Base-by-base conservation (phyloP, 2,329 filamentous ascomycete genomes). In the Clonostachys rhizophaga region DNA sequence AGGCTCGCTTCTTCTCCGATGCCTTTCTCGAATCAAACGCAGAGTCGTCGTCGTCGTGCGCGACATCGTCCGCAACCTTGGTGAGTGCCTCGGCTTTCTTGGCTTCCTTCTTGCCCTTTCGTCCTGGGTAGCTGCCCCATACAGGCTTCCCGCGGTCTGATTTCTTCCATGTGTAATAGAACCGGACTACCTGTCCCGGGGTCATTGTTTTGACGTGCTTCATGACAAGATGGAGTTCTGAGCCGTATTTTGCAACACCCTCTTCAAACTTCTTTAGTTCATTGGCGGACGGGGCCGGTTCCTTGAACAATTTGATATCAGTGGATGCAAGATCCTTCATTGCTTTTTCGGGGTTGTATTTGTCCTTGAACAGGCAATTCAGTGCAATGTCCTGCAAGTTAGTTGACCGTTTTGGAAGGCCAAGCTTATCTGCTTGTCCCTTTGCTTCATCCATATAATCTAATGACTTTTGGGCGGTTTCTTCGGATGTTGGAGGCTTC, bases 161-260 rank as follows among this genome's bases (percentile, higher is more conserved):
- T 68, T 97, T 97, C 71, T 99, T 99, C 94, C 94, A 99, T 54
- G 89, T 89, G 64, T 99, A 99, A 67, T 97, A 99, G 62, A 88
- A 95, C 5, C 94, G 87, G 24, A 95, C 90, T 51, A 96, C 86
- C 49, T 89, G 82, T 44, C 86, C 84, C 51, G 91, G 84, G 39
- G 81, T 83, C 55, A 94, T 82, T 0, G 86, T 89, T 65, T 90
- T 91, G 58, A 96, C 89, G 63, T 96, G 88, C 55, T 87, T 84
- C 54, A 85, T 90, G 50, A 97, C 86, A 42, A 80, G 79, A 54
- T 89, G 81, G 57, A 95, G 83, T 67, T 99, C 94, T 0, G 92
- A 96, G 18, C 94, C 94, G 60, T 86, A 95, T 62, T 94, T 96
- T 42, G 81, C 72, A 11, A 99, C 89, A 39, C 82, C 94, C 61